A percentile compares a stretch with the other conserved stretches of the same genome.
phyloP scores from a whole-genome alignment of 768 basidiomycete genomes.

The Xanthoconium purpureum region DNA sequence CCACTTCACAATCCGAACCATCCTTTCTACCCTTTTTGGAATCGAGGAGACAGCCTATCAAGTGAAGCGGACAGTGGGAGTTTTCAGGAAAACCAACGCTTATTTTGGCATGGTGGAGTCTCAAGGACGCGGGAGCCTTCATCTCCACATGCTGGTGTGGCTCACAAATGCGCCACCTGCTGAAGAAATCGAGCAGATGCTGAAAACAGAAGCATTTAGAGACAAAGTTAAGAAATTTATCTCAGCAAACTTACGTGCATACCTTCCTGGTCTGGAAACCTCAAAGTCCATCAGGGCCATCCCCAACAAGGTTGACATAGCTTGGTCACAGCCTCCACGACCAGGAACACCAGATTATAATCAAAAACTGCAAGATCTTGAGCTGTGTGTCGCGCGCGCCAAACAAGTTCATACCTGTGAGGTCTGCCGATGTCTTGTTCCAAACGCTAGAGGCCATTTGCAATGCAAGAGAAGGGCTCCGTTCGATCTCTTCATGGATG shows the following conservation, averaged over 20 bases:
- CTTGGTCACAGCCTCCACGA: neutral
- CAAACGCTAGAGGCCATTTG: neutral
- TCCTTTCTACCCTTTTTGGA: neutral
- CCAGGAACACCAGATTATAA: neutral
- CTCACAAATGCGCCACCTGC: neutral
- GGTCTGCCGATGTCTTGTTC: neutral
- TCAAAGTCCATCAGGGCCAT: neutral
- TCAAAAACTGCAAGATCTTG: neutral
- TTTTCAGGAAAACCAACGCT: no score
- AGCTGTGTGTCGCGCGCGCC: neutral
- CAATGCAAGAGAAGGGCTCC: neutral
- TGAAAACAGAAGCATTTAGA: neutral
- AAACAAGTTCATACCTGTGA: neutral
- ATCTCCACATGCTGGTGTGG: conserved; percentile 1
- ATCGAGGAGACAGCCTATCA: neutral
- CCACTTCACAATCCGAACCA: neutral
- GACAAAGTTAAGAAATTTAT: neutral
- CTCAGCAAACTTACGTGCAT: neutral
- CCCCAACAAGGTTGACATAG: neutral
- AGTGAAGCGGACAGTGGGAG: no score
- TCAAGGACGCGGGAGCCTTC: neutral
- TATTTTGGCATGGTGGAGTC: neutral
- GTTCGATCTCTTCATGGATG: neutral
- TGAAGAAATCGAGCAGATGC: neutral
- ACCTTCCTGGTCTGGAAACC: neutral